Conservation (phyloP, 2,329 filamentous ascomycete genomes). For the Xylaria sp. region DNA sequence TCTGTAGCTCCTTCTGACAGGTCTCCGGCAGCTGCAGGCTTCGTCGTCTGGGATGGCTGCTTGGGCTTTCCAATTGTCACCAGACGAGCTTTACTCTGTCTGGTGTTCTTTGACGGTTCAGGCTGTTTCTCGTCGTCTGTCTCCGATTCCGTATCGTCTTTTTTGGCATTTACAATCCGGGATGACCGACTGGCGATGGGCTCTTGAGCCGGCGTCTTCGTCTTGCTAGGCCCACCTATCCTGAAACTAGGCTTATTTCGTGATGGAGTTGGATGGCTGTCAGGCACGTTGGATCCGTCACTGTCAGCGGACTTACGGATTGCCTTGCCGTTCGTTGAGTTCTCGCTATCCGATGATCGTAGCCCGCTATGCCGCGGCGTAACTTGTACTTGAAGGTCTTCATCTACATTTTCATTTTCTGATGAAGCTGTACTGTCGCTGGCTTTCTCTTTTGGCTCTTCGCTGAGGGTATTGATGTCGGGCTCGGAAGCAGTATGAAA, state of each 20-base stretch:
- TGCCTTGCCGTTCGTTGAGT: slow-evolving; percentile 11
- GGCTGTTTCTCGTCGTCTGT: slow-evolving; percentile 38
- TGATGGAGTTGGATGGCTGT: slow-evolving; percentile 35
- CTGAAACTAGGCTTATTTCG: slow-evolving; percentile 34
- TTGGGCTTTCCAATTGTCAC: slow-evolving; percentile 43
- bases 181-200: slow-evolving; percentile 43
- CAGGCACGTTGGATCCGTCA: slow-evolving; percentile 42
- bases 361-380: slow-evolving; percentile 57
- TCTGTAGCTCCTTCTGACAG: slow-evolving; percentile 35
- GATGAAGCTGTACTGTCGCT: slow-evolving; percentile 36
- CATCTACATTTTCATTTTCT: slow-evolving; percentile 53
- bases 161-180: slow-evolving; percentile 39
- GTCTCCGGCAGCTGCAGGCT: slow-evolving; percentile 41
- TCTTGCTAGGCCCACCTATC: slow-evolving; percentile 42
- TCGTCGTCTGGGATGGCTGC: slow-evolving; percentile 45
- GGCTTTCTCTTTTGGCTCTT: slow-evolving; percentile 34
- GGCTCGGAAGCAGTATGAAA: slow-evolving; percentile 40
- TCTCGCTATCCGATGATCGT: slow-evolving; percentile 40
- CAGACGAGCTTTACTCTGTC: slow-evolving; percentile 33
- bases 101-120: slow-evolving; percentile 35
- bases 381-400: slow-evolving; percentile 64
- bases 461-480: slow-evolving; percentile 17
- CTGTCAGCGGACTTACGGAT: slow-evolving; percentile 38
- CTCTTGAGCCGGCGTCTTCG: slow-evolving; percentile 26
- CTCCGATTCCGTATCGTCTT: slow-evolving; percentile 49